Base-by-base conservation (phyloP, 345 rosid genomes). In the Aquilaria sinensis region DNA sequence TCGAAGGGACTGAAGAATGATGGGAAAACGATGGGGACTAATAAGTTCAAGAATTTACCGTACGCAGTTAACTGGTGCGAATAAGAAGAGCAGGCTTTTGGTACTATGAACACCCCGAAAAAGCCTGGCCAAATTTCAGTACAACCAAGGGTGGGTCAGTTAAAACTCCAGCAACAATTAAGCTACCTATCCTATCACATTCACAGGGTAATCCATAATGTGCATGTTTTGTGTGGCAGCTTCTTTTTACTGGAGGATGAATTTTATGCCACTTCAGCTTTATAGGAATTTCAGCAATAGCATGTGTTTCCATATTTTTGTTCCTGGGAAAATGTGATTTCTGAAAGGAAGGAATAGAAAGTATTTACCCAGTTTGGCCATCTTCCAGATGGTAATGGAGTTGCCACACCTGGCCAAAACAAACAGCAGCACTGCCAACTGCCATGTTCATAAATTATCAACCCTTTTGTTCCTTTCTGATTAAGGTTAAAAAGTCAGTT, bases 351-450 rank as follows among this genome's bases (percentile, higher is more conserved):
- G 71, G 4, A 30, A 16, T 10, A 16, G n/a, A 1, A 13, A 9
- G 53, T 58, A 60, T 74, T 31, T 68, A 94, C 99, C 93, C 56
- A 94, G 68, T 84, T 88, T 94, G 68, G 87, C 81, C 78, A 91
- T 85, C 65, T 83, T 87, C 96, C 96, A 89, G 57, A 87, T 69
- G 51, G 97, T 94, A 31, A 94, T 83, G 71, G 86, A 94, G 85
- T 71, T 83, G 72, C 95, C 97, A 56, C 83, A 80, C 69, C 83
- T 84, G 51, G 97, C 97, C 74, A 88, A 63, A 47, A 88, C 83
- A 67, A 87, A 91, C 70, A 94, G 80, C 71, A 85, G 69, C 54
- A 88, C 75, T 70, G 96, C 97, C 93, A 94, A 66, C 99, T 91
- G 92, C 83, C 74, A 77, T 74, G 69, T 50, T 58, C 67, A 54